A percentile compares a stretch with the other conserved stretches of the same genome.
phyloP scores from a whole-genome alignment of 768 basidiomycete species.

The Rubroboletus pulcherrimus region DNA sequence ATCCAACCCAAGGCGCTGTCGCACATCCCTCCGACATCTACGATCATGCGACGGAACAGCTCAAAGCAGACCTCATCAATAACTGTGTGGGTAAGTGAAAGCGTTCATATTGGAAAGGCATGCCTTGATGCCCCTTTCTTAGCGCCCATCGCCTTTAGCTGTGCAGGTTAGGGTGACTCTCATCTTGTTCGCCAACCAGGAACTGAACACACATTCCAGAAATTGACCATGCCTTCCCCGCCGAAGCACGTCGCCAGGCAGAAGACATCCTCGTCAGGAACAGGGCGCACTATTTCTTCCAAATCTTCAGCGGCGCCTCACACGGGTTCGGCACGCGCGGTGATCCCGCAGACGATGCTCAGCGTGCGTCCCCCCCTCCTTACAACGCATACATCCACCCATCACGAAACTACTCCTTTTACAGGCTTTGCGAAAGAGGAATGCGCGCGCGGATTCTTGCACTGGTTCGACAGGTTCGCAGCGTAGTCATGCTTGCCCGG shows the following conservation, averaged over 20 bases:
- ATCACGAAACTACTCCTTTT: background rate
- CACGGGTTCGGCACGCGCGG: conserved; percentile 37
- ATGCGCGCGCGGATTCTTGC: conserved; percentile 45
- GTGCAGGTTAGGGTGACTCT: conserved; percentile 41
- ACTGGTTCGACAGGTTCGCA: conserved; percentile 50
- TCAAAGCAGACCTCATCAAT: conserved; percentile 47
- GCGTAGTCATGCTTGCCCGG: conserved; percentile 7
- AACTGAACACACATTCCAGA: conserved; percentile 32
- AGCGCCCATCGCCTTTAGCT: conserved; percentile 55
- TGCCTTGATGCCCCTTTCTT: background rate
- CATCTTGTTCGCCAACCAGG: background rate
- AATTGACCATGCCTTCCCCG: conserved; percentile 51
- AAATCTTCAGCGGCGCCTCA: conserved; percentile 47
- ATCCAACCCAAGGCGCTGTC: conserved; percentile 42
- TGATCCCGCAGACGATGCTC: conserved; percentile 23
- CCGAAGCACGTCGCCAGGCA: conserved; percentile 47
- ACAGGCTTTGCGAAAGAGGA: conserved; percentile 62
- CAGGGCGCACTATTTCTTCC: conserved; percentile 53
- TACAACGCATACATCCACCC: background rate
- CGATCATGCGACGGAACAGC: conserved; percentile 13
- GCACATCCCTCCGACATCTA: conserved; percentile 45
- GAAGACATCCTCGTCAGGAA: conserved; percentile 53
- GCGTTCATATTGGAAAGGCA: background rate
- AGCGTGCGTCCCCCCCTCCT: conserved; percentile 14
- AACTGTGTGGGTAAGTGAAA: conserved; percentile 42